These are phyloP conservation scores for Tilletia caries DNA, from an alignment of 1,284 basidiomycete genomes.

Conservation along the genomic window DNA sequence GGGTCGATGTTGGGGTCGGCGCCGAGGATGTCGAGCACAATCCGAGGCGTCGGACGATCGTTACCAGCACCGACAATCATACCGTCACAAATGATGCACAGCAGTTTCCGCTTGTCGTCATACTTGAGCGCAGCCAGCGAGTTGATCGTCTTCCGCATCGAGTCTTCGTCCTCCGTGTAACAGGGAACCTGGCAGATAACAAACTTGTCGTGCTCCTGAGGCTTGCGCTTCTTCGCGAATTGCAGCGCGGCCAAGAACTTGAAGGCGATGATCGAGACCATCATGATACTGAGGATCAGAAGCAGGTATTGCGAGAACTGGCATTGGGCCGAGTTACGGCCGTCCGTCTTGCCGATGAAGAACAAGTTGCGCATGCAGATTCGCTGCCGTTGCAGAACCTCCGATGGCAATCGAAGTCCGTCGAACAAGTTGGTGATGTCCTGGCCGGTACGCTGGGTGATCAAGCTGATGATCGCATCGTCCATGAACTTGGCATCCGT, in stretches of 20 bases:
- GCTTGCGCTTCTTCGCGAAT: conserved; percentile 74
- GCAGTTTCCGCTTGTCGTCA: conserved; percentile 93
- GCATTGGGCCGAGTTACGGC: conserved; percentile 84
- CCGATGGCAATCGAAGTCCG: conserved; percentile 63
- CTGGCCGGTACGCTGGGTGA: conserved; percentile 73
- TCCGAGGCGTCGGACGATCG: conserved; percentile 61
- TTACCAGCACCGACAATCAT: conserved; percentile 97
- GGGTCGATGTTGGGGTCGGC: conserved; percentile 88
- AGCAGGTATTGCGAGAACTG: conserved; percentile 88
- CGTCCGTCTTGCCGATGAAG: conserved; percentile 85
- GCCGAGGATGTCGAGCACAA: conserved; percentile 93
- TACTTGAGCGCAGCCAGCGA: conserved; percentile 91
- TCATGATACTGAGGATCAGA: conserved; percentile 80
- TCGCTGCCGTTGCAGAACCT: conserved; percentile 73
- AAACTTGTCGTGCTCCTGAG: conserved; percentile 96
- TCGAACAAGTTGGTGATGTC: conserved; percentile 81
- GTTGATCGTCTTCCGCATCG: conserved; percentile 84
- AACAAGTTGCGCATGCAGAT: conserved; percentile 89
- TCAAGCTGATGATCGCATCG: conserved; percentile 69
- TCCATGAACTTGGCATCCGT: conserved; percentile 74
- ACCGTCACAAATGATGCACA: conserved; percentile 94
- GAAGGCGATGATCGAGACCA: conserved; percentile 95
- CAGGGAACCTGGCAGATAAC: conserved; percentile 97
- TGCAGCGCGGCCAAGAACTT: conserved; percentile 95
- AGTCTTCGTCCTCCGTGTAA: conserved; percentile 91